phyloP scores from a whole-genome alignment of 1,139 yeast genomes.

The Debaryomycetaceae sp. region DNA sequence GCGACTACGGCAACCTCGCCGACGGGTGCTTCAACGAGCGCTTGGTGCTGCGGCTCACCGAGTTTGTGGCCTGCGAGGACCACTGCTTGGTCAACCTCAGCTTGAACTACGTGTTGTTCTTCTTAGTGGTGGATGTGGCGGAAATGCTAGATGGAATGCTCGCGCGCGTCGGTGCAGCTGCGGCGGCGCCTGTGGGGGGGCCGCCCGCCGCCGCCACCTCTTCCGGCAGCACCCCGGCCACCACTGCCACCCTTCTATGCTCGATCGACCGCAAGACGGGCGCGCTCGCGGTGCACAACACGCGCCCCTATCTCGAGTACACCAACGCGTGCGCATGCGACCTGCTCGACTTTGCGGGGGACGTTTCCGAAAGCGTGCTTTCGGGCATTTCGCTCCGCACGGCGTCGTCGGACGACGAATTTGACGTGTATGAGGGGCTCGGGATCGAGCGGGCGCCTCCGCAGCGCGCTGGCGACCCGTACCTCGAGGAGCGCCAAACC shows the following conservation, averaged over 20 bases:
- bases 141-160: conserved; percentile 18
- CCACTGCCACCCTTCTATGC: conserved; percentile 21
- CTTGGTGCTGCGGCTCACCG: conserved; percentile 14
- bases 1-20: background rate
- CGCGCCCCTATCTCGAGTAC: conserved; percentile 9
- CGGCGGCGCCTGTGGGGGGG: too few relatives aligned
- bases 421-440: conserved; percentile 7
- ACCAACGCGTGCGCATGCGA: conserved; percentile 4
- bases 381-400: conserved; percentile 5
- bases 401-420: conserved; percentile 6
- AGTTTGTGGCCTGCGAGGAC: conserved; percentile 23
- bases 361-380: conserved; percentile 6
- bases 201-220: background rate
- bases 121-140: conserved; percentile 25
- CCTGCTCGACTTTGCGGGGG: conserved; percentile 2
- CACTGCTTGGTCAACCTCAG: conserved; percentile 31
- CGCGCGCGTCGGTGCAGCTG: conserved; percentile 3
- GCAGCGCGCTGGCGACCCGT: too few relatives aligned
- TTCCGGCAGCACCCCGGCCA: background rate
- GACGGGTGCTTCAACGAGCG: conserved; percentile 4
- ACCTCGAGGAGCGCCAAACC: too few relatives aligned
- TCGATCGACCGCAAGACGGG: conserved; percentile 33
- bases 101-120: conserved; percentile 33
- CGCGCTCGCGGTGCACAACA: conserved; percentile 17
- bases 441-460: conserved; percentile 2